phyloP scores from a whole-genome alignment of 148 eudicot genomes.

The Rhododendron simsii region DNA sequence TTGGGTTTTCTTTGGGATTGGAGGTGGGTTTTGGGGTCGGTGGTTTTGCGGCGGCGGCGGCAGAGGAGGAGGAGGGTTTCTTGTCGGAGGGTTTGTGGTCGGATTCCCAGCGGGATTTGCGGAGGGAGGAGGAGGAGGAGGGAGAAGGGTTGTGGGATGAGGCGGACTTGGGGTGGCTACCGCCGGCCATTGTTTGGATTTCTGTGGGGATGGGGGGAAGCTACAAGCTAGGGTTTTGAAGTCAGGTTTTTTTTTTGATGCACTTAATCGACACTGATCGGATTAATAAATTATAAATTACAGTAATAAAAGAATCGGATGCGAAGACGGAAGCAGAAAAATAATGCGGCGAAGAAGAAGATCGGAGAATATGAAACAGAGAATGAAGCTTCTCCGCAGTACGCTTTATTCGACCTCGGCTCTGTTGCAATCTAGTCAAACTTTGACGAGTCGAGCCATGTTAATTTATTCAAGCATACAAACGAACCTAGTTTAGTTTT shows the following conservation, averaged over 20 bases:
- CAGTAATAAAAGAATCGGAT: too few species aligned
- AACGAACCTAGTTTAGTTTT: too few species aligned
- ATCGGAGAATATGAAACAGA: too few species aligned
- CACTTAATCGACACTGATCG: neutral
- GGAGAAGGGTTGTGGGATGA: slow-evolving; percentile 23
- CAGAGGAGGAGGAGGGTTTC: slow-evolving; percentile 23
- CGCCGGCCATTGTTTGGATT: slow-evolving; percentile 32
- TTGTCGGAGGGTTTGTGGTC: slow-evolving; percentile 10
- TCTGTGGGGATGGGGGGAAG: neutral
- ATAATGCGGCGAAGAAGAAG: too few species aligned
- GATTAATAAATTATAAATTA: too few species aligned
- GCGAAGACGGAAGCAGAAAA: too few species aligned
- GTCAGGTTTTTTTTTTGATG: neutral
- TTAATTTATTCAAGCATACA: too few species aligned
- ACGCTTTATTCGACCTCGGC: too few species aligned
- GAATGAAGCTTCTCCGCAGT: too few species aligned
- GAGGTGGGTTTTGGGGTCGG: slow-evolving; percentile 29
- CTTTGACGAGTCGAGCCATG: too few species aligned
- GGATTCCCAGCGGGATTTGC: slow-evolving; percentile 39
- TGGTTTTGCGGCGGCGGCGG: slow-evolving; percentile 18
- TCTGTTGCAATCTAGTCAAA: too few species aligned
- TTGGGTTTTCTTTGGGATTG: slow-evolving; percentile 15
- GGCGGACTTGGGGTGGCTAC: slow-evolving; percentile 17
- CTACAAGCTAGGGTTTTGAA: slow-evolving; percentile 4
- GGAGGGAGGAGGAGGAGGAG: slow-evolving; percentile 27